phyloP scores from a whole-genome alignment of 108 stramenopile species.

The Conticribra guillardii region DNA sequence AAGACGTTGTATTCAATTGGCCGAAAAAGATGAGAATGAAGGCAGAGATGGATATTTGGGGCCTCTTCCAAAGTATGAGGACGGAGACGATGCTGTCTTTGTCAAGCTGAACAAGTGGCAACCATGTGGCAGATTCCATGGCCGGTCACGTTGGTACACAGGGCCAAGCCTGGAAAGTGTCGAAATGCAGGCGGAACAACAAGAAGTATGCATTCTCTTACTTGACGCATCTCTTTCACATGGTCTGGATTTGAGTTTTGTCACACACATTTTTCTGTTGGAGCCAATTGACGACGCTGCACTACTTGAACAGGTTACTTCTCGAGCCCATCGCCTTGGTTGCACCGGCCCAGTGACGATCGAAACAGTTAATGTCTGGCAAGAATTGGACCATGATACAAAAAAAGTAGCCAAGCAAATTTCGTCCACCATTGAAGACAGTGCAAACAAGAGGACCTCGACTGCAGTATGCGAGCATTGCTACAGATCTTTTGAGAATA shows the following conservation, averaged over 20 bases:
- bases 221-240: conserved; percentile 69
- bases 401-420: conserved; percentile 37
- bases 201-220: conserved; percentile 63
- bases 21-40: conserved; percentile 14
- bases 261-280: conserved; percentile 81
- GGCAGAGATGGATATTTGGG: conserved; percentile 57
- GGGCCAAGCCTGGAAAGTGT: conserved; percentile 40
- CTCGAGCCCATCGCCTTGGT: conserved; percentile 83
- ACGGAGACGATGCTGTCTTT: conserved; percentile 9
- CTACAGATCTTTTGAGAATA: conserved; percentile 45
- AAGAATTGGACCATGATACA: conserved; percentile 38
- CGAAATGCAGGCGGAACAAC: conserved; percentile 16
- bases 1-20: conserved; percentile 42
- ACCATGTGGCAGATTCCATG: conserved; percentile 52
- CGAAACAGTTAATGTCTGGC: conserved; percentile 62
- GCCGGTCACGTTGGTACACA: conserved; percentile 43
- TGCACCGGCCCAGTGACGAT: conserved; percentile 70
- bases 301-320: conserved; percentile 74
- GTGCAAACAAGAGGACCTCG: conserved; percentile 20
- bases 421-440: conserved; percentile 16
- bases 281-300: conserved; percentile 81
- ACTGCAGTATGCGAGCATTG: conserved; percentile 58
- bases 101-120: conserved; percentile 58
- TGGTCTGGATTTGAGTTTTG: conserved; percentile 82
- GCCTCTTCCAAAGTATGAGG: conserved; percentile 41